These are phyloP conservation scores for Elsinoe perseae DNA, from an alignment of 2,329 filamentous ascomycete genomes.

Conservation along the genomic window DNA sequence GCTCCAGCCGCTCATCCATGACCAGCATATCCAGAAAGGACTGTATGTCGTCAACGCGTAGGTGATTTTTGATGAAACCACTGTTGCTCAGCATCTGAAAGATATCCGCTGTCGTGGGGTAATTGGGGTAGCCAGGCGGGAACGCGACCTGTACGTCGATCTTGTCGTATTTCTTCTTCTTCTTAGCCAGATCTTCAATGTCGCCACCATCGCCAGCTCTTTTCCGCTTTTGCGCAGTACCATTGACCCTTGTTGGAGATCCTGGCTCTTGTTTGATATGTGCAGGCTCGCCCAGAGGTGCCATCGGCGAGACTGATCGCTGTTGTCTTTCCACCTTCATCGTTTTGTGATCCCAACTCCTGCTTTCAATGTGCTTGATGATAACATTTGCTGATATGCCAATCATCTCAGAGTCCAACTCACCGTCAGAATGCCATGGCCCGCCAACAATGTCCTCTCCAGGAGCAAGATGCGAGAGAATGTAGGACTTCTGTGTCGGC, in stretches of 20 bases:
- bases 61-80: conserved; percentile 61
- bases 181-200: conserved; percentile 29
- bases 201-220: conserved; percentile 22
- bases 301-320: conserved; percentile 7
- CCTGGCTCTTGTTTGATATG: background rate
- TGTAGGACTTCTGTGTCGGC: conserved; percentile 90
- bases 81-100: conserved; percentile 63
- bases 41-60: conserved; percentile 65
- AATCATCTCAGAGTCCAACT: conserved; percentile 83
- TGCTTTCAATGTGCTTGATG: conserved; percentile 62
- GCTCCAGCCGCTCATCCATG: conserved; percentile 77
- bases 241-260: conserved; percentile 10
- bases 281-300: background rate
- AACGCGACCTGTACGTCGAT: conserved; percentile 26
- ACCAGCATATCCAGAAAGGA: conserved; percentile 82
- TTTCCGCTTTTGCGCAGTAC: conserved; percentile 26
- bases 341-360: conserved; percentile 58
- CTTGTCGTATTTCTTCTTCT: conserved; percentile 24
- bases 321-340: conserved; percentile 19
- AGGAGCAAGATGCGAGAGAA: conserved; percentile 75
- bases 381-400: conserved; percentile 65
- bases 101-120: conserved; percentile 73
- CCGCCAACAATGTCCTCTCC: conserved; percentile 88
- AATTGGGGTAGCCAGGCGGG: conserved; percentile 45
- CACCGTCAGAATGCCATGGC: conserved; percentile 87